Base-by-base conservation (phyloP, 768 basidiomycete genomes). In the Tylopilus cervinicoccineus region DNA sequence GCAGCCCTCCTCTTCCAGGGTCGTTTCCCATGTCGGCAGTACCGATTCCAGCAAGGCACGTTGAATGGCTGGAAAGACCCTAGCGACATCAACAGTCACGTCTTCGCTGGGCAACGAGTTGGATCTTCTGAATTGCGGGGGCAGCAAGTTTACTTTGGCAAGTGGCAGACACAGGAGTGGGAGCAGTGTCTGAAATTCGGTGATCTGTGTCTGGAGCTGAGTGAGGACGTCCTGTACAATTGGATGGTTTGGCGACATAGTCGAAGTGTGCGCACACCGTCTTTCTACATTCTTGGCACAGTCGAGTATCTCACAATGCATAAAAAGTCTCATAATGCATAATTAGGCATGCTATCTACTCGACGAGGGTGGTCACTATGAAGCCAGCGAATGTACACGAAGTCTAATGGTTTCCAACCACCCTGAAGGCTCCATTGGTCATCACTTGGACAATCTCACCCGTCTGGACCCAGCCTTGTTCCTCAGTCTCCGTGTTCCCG, bases 381-480 rank as follows among this genome's bases (percentile, higher is more conserved):
- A n/a, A n/a, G n/a, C n/a, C n/a, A 36, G 27, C 27, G 43, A 8
- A 38, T 20, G 5, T 36, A 41, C 47, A 36, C 22, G 31, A 22
- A 42, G 11, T 28, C 37, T 51, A 52, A 20, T 29, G 38, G 8
- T 45, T 51, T 33, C 53, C 58, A 41, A 63, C 29, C 37, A 72
- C 50, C 37, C 59, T 68, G 67, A 90, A 87, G 8, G 84, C 75
- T 0, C 87, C 87, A 59, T 86, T 88, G 22, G 81, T 76, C 66
- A 78, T 74, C 49, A 83, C 82, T 45, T 60, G 70, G 2, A 74
- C 78, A 38, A 62, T 57, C 13, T 68, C 69, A 3, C 72, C 75
- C 1, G 72, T 76, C 40, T 62, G 56, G 9, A 76, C 64, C 81
- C 80, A 82, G 34, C 63, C 63, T 20, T 56, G 56, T 14, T 62